Evolutionary conservation across 345 rosid genomes (phyloP).

Genomic region (Populus davidiana): DNA sequence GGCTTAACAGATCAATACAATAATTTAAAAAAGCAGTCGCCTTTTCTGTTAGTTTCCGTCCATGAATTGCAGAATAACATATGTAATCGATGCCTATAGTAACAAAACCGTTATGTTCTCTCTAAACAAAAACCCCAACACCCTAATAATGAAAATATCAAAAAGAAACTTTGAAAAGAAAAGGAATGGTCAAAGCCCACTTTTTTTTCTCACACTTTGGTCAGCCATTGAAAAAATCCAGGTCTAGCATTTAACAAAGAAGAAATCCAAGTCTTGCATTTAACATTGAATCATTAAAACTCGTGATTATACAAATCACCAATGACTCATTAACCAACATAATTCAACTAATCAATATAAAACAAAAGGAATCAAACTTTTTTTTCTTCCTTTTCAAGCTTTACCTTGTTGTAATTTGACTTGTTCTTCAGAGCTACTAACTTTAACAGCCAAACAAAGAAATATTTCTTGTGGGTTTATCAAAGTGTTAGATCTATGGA

Average conservation of each 20-base stretch:
- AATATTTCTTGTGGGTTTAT: constrained; percentile 53
- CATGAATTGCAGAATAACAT: constrained; percentile 13
- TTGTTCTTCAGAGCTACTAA: constrained; percentile 5
- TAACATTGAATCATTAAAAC: constrained; percentile 27
- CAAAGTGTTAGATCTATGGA: constrained; percentile 8
- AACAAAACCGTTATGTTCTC: constrained; percentile 8
- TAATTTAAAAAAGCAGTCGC: constrained; percentile 9
- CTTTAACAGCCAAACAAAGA: constrained; percentile 18
- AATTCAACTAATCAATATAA: constrained; percentile 12
- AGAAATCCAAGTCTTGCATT: constrained; percentile 19
- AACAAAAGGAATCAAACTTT: background rate
- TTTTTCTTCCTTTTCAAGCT: constrained; percentile 12
- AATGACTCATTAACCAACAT: constrained; percentile 11
- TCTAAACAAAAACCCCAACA: constrained; percentile 14
- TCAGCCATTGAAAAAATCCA: constrained; percentile 24
- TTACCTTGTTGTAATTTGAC: constrained; percentile 31
- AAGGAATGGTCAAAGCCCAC: constrained; percentile 30
- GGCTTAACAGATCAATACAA: constrained; percentile 30
- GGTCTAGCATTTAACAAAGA: constrained; percentile 33
- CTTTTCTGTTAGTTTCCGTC: constrained; percentile 14
- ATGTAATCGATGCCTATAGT: constrained; percentile 2
- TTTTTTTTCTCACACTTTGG: constrained; percentile 10
- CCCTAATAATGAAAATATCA: constrained; percentile 19
- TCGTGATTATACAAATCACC: background rate
- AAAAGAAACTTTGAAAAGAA: constrained; percentile 10